Base-by-base conservation (phyloP, 768 basidiomycete genomes). In the Lyophyllum decastes region DNA sequence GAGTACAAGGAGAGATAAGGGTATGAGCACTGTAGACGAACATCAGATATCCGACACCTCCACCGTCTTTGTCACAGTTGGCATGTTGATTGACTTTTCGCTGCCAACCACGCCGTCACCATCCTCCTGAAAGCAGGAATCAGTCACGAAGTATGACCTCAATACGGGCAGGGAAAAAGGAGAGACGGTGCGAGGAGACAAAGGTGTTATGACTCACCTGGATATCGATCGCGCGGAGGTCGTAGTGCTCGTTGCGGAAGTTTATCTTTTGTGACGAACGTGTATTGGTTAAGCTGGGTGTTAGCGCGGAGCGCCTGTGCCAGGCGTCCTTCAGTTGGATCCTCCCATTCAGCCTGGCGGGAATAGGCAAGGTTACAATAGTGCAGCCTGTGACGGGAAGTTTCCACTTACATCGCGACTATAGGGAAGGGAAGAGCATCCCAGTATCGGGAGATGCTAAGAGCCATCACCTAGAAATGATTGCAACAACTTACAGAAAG, bases 401-500 rank as follows among this genome's bases (percentile, higher is more conserved):
- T 16, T 19, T 9, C 35, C 17, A 19, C 69, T 66, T 55, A 74
- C 72, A 74, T 74, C 21, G 72, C 73, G 55, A 73, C 73, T 74
- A 50, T 11, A 58, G 34, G n/a, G 47, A 22, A 24, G 1, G 21
- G 16, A 22, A 45, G 55, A 21, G 41, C 19, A 35, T 49, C 35
- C 43, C 49, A 22, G n/a, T 27, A 34, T 25, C 25, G 11, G 43
- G 17, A 30, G 50, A 50, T 14, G 30, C 30, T 12, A 38, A 38
- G 35, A 38, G 14, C 2, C 16, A 38, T 38, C 14, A 38, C 9
- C 6, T 38, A 4, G 35, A 12, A 12, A 38, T 12, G 9, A 12
- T 4, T 4, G 16, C 35, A 4, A 85, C 4, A 21, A 73, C 80
- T 71, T 53, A 80, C 80, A 80, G 64, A 80, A 80, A 0, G 78